Evolutionary conservation across 1,284 basidiomycete genomes (phyloP), one percentile per base, ranked within the genome.

Genomic region (Irpex rosettiformis): DNA sequence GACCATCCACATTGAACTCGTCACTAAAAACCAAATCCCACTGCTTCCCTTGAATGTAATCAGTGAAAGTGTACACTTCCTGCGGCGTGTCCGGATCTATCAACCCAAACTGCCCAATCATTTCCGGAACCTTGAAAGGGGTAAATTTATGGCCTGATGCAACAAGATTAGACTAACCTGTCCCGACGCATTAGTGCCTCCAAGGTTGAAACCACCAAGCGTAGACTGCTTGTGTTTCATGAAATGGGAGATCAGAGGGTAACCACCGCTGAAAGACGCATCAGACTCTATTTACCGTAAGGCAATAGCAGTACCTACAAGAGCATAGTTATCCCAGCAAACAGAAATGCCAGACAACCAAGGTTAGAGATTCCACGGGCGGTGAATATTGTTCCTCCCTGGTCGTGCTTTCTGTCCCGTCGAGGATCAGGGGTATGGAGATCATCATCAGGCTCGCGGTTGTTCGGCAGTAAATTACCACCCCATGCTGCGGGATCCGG

Each of bases 351-450:
- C 11, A 94, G 75, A 70, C 90, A 93, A 10, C 92, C 92, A 3
- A 94, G 74, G 72, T 94, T 94, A 52, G 80, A 73, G 4, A 93
- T 63, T 22, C 92, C 91, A 68, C 92, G 81, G 52, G 71, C 69
- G 8, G 91, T 93, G 67, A 93, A 85, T 43, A 93, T 77, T 53
- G 77, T 79, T 3, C 87, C 83, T 40, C 83, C 81, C 47, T 71
- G 69, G 68, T 90, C 88, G 54, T 75, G 72, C 60, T 80, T 83
- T 60, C 80, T 72, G 69, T 93, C 89, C 51, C 88, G 78, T 49
- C 80, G 80, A 2, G 91, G 89, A 69, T 90, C 87, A 5, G 88
- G 88, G 64, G 86, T 88, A 70, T 91, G 89, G 42, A 91, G 79
- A 55, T 78, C 79, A 68, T 91, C 89, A 62, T 91, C 89, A 2